phyloP scores from a whole-genome alignment of 768 basidiomycete genomes.

The Suillus weaverae region DNA sequence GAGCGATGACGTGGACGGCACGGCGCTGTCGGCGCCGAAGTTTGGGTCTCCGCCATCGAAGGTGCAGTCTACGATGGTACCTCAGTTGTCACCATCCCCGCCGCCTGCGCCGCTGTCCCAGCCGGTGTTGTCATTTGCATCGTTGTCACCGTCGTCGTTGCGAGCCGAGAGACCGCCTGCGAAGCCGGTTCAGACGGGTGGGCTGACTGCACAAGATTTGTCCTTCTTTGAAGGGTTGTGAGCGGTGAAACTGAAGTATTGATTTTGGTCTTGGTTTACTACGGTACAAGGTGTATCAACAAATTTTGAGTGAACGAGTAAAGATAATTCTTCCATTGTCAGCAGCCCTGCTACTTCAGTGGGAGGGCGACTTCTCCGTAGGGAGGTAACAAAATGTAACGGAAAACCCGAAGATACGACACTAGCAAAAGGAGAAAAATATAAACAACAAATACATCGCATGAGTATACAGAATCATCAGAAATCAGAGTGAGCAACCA shows the following conservation, averaged over 20 bases:
- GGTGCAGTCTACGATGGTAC: slow-evolving; percentile 11
- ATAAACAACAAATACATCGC: not conserved
- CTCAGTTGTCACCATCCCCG: slow-evolving; percentile 21
- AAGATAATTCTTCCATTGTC: not conserved
- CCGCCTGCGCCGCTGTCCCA: slow-evolving; percentile 12
- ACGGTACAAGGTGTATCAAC: not conserved
- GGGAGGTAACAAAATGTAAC: not conserved
- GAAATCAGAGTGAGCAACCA: not conserved
- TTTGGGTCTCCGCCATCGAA: slow-evolving; percentile 12
- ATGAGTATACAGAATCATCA: not conserved
- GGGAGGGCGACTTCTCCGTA: not conserved
- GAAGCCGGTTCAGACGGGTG: slow-evolving; percentile 41
- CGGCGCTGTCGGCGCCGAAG: slow-evolving; percentile 8
- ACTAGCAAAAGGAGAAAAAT: not conserved
- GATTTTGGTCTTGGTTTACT: not conserved
- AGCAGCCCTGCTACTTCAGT: not conserved
- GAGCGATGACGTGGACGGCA: slow-evolving; percentile 3
- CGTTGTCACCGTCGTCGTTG: slow-evolving; percentile 17
- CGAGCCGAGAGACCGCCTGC: slow-evolving; percentile 15
- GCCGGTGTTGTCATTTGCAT: slow-evolving; percentile 20
- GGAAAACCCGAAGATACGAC: not conserved
- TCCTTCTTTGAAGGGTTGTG: slow-evolving; percentile 84
- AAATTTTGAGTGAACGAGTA: not conserved
- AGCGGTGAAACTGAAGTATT: slow-evolving; percentile 10
- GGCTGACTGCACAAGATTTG: slow-evolving; percentile 79